Conservation (phyloP, 164 flowering plant species). For the Stephania yunnanensis region DNA sequence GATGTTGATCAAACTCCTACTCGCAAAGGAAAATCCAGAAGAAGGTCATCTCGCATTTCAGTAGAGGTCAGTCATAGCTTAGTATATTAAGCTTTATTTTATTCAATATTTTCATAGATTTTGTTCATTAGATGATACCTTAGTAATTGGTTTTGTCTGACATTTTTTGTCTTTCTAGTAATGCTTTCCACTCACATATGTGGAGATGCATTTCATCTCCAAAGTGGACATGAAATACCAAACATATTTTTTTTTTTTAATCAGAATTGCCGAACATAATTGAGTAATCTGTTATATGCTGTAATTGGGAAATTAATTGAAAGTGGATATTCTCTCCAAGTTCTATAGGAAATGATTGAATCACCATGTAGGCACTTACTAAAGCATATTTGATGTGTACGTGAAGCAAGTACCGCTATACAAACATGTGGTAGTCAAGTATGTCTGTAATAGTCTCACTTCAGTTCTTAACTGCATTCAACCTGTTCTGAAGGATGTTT, state of each 20-base stretch:
- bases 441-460: background rate
- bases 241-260: background rate
- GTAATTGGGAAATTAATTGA: background rate
- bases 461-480: background rate
- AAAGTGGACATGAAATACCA: background rate
- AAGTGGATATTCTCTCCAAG: background rate
- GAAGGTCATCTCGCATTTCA: conserved; percentile 38
- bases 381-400: background rate
- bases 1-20: conserved; percentile 53
- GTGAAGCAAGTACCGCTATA: background rate
- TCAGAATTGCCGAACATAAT: background rate
- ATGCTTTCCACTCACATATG: background rate
- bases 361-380: background rate
- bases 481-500: background rate
- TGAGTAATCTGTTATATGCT: background rate
- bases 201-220: background rate
- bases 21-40: conserved; percentile 53
- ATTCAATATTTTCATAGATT: too few species aligned
- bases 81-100: too few species aligned
- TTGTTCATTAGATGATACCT: too few species aligned
- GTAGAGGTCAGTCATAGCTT: conserved; percentile 38
- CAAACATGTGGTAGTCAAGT: background rate
- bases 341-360: background rate
- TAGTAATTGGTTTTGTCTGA: conserved; percentile 4
- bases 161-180: background rate